Conservation (phyloP, 768 basidiomycete genomes). For the Suillus alpinus region DNA sequence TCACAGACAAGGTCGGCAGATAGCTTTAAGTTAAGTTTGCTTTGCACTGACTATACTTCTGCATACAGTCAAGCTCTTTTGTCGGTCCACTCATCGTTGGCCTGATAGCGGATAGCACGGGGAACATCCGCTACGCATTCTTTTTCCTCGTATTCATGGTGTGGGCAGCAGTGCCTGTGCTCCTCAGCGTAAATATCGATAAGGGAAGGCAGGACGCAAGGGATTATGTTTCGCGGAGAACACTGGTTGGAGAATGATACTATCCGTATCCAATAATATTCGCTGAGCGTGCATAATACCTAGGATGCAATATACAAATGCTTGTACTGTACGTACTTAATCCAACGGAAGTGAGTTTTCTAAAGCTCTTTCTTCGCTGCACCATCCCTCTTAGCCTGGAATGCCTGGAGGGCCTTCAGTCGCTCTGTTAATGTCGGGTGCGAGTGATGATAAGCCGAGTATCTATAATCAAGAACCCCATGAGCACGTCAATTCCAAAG, state of each 20-base stretch:
- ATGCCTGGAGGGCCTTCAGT: slow-evolving; percentile 74
- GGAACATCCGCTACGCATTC: slow-evolving; percentile 90
- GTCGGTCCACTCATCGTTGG: slow-evolving; percentile 89
- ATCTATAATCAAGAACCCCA: slow-evolving; percentile 41
- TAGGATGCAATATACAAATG: neutral
- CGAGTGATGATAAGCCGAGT: slow-evolving; percentile 94
- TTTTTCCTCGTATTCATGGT: slow-evolving; percentile 85
- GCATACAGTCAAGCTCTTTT: slow-evolving; percentile 78
- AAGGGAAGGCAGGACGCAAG: slow-evolving; percentile 55
- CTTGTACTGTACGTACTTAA: neutral
- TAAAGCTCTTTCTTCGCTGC: slow-evolving; percentile 28
- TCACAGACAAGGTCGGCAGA: slow-evolving; percentile 75
- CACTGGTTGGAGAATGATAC: neutral
- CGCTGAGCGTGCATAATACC: neutral
- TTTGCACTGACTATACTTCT: slow-evolving; percentile 5
- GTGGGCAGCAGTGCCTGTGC: slow-evolving; percentile 74
- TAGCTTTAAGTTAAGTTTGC: slow-evolving; percentile 1
- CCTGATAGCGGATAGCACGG: slow-evolving; percentile 81
- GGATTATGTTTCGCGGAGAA: slow-evolving; percentile 21
- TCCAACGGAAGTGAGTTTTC: neutral
- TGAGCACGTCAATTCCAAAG: slow-evolving; percentile 1
- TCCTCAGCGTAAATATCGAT: slow-evolving; percentile 68
- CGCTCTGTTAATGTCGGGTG: slow-evolving; percentile 94
- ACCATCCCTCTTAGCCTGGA: slow-evolving; percentile 41
- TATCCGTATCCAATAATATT: neutral